Evolutionary conservation across 805 yeast species (phyloP).

Genomic region (Myxozyma lipomycoides): DNA sequence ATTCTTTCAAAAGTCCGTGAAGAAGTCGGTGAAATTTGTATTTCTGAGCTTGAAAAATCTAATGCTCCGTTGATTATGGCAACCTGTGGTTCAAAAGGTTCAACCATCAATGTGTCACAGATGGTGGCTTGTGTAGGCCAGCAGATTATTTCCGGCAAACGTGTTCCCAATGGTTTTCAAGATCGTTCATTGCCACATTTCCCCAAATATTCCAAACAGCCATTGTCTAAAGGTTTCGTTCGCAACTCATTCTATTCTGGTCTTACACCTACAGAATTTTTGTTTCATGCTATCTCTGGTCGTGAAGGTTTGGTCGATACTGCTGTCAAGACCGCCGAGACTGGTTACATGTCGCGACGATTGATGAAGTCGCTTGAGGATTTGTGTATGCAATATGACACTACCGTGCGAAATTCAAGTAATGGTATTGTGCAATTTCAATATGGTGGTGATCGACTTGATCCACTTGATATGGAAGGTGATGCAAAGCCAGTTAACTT

Average conservation of each 20-base stretch:
- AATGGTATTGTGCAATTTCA: slow-evolving; percentile 96
- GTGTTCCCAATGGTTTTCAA: slow-evolving; percentile 99
- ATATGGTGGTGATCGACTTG: slow-evolving; percentile 98
- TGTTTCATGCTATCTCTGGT: slow-evolving; percentile 98
- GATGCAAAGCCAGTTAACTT: slow-evolving; percentile 96
- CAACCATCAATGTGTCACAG: slow-evolving; percentile 95
- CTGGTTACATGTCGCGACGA: slow-evolving; percentile 98
- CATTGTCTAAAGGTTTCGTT: slow-evolving; percentile 96
- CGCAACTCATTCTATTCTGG: slow-evolving; percentile 94
- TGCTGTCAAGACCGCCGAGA: slow-evolving; percentile 98
- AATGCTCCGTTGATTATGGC: slow-evolving; percentile 99
- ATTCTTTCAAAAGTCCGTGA: slow-evolving; percentile 94
- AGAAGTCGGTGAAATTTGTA: slow-evolving; percentile 98
- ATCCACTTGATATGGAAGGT: slow-evolving; percentile 99
- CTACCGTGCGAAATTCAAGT: slow-evolving; percentile 89
- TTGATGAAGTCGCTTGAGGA: slow-evolving; percentile 97
- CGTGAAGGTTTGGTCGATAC: slow-evolving; percentile 99
- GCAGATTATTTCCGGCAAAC: slow-evolving; percentile 96
- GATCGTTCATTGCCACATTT: slow-evolving; percentile 97
- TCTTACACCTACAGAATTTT: slow-evolving; percentile 90
- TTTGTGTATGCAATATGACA: slow-evolving; percentile 86
- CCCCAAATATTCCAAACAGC: slow-evolving; percentile 91
- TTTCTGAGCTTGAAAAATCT: slow-evolving; percentile 77
- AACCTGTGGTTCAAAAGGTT: slow-evolving; percentile 98
- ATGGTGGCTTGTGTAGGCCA: slow-evolving; percentile 99